Evolutionary conservation across 495 filamentous ascomycete species (phyloP), one percentile per base, ranked within the genome.

Genomic region (Collariella sp.): DNA sequence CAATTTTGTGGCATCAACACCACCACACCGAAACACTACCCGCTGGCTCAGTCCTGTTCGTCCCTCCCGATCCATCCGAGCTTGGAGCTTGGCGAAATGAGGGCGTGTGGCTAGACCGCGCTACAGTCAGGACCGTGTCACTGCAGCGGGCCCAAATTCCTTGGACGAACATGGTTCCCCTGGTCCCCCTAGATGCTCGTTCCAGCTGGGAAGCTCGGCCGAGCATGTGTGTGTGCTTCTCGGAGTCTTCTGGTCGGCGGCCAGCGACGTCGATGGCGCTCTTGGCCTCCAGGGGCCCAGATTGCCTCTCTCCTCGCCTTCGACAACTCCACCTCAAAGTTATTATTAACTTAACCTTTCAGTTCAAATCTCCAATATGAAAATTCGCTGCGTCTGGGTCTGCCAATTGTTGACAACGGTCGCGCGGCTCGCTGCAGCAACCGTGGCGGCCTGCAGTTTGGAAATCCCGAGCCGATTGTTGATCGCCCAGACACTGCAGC

Each of bases 91-190:
- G 18, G 50, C 39, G 54, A 58, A 35, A 57, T 60, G 55, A 60
- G 49, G 57, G 55, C 40, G 61, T 60, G 57, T 34, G 7, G 16
- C 22, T 57, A 62, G 36, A 36, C 18, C 50, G 36, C 34, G 23
- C 50, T 51, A 46, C 12, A 39, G 55, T 45, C 45, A 15, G 43
- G 44, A 42, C 22, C 22, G 55, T 62, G 56, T 48, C 57, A 60
- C 39, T 29, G 19, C 22, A 50, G 36, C 31, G 51, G 48, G 52
- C 45, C 54, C 55, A 40, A 20, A 50, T 58, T 57, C 58, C 54
- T 49, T 52, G 62, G 50, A 60, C 36, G 57, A 53, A 54, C 48
- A 55, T 31, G 57, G 57, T 26, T 41, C 44, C 52, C 57, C 52
- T 55, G 57, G 57, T 26, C 35, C 44, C 52, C 57, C 52, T 55